Conservation (phyloP, 176 grass and related monocot species). For the Poa pratensis region DNA sequence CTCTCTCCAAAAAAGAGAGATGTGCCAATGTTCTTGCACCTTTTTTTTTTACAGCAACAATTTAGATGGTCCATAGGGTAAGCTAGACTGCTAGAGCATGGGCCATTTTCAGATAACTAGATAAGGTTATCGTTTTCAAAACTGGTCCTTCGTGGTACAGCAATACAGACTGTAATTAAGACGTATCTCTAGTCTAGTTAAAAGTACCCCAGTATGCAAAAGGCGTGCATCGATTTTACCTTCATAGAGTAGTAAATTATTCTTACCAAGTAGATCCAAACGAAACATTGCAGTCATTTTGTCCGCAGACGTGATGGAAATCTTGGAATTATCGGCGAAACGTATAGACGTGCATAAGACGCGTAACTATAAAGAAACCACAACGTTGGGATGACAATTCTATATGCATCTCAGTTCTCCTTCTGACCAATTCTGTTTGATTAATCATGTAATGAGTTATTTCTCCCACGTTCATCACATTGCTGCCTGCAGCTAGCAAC, state of each 20-base stretch:
- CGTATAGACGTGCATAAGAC: background rate
- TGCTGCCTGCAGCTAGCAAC: background rate
- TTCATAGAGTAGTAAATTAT: no score
- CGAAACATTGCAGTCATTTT: background rate
- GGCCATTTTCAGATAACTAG: slow-evolving; percentile 25
- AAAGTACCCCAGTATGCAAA: background rate
- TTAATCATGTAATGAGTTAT: background rate
- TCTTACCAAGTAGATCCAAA: background rate
- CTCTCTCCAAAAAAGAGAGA: background rate
- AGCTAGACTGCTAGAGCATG: slow-evolving; percentile 15
- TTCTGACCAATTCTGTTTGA: background rate
- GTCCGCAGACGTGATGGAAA: background rate
- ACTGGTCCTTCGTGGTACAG: background rate
- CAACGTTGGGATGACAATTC: background rate
- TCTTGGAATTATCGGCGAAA: background rate
- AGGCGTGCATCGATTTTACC: background rate
- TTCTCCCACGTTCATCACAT: slow-evolving; percentile 5
- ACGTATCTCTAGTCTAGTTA: background rate
- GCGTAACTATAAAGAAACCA: background rate
- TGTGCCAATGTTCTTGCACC: background rate
- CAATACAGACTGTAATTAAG: background rate
- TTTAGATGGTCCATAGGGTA: slow-evolving; percentile 1
- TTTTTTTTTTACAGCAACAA: slow-evolving; percentile 1
- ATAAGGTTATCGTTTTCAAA: background rate
- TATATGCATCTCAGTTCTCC: background rate